A percentile compares a stretch with the other conserved stretches of the same genome.
phyloP scores from a whole-genome alignment of 768 basidiomycete genomes.

The Lentinula boryana region DNA sequence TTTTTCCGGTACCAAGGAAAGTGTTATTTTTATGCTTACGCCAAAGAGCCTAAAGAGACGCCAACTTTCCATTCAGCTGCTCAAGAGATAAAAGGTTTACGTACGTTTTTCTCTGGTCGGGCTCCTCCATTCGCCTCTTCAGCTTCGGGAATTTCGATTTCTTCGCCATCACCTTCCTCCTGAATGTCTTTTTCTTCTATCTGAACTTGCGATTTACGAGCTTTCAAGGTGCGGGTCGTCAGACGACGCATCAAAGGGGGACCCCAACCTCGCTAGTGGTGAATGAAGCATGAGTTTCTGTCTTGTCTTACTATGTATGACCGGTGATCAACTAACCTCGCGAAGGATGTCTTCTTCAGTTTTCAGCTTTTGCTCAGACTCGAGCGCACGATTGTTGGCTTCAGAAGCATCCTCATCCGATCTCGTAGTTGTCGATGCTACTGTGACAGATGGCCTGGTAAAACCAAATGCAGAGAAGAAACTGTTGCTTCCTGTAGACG shows the following conservation, averaged over 20 bases:
- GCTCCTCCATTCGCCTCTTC: slow-evolving; percentile 7
- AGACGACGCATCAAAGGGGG: slow-evolving; percentile 4
- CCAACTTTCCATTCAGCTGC: background rate
- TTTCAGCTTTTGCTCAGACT: background rate
- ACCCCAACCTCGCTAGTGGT: background rate
- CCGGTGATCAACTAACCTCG: background rate
- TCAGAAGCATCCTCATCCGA: background rate
- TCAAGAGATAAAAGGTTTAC: background rate
- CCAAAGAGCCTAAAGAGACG: slow-evolving; percentile 1
- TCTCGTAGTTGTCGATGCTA: background rate
- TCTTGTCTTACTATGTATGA: background rate
- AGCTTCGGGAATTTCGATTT: slow-evolving; percentile 5
- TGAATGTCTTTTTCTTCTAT: slow-evolving; percentile 3
- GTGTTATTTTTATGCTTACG: background rate
- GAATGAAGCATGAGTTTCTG: background rate
- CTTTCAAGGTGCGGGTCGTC: background rate
- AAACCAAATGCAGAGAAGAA: slow-evolving; percentile 4
- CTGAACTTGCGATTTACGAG: background rate
- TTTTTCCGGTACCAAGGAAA: background rate
- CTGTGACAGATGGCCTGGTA: background rate
- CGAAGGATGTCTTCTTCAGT: slow-evolving; percentile 6
- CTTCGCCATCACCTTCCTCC: slow-evolving; percentile 4
- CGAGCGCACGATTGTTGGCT: background rate
- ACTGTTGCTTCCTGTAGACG: background rate
- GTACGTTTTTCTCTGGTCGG: background rate